Evolutionary conservation across 371 early-diverging fungal species (phyloP), one percentile per base, ranked within the genome.

Genomic region (Rhizopus arrhizus): DNA sequence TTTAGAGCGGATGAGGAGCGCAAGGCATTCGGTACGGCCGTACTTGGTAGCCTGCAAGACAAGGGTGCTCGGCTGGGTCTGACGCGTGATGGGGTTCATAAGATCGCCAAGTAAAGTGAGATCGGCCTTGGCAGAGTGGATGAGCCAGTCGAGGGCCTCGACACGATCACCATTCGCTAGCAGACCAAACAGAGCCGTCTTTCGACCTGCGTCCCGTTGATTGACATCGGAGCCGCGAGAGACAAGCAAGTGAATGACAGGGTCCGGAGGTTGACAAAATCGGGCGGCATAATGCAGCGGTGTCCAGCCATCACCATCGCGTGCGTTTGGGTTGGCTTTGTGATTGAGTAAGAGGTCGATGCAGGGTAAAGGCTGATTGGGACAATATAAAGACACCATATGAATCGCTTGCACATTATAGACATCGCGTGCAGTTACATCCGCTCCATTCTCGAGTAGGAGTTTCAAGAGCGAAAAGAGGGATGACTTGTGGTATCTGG

Each of bases 271-370:
- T 15, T 72, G 66, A 32, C 77, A 78, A 56, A 82, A 84, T 22
- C 79, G 72, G 33, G 84, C 82, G 1, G 89, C 89, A 46, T 86
- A 88, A 59, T 92, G 92, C 28, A 91, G 53, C 0, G 91, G 87
- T 9, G 90, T 88, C 91, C 91, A 91, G 4, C 88, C 88, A 64
- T 89, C 89, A 31, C 77, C 75, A 56, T 92, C 91, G 12, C 70
- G 62, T n/a, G 83, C 77, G 56, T 90, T 87, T 9, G 86, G 82
- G 22, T 69, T 59, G 0, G 77, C 70, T 65, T 69, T 66, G 5
- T 78, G 66, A 10, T 70, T 53, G 7, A 78, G 48, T 9, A 75
- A 40, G 4, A 69, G 48, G 9, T 64, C 28, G 6, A 75, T 38
- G 3, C 76, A 68, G 36, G 85, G 54, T 22, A 88, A 11, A 56